Evolutionary conservation across 179 eudicot species (phyloP).

Genomic region (Silene noctiflora): DNA sequence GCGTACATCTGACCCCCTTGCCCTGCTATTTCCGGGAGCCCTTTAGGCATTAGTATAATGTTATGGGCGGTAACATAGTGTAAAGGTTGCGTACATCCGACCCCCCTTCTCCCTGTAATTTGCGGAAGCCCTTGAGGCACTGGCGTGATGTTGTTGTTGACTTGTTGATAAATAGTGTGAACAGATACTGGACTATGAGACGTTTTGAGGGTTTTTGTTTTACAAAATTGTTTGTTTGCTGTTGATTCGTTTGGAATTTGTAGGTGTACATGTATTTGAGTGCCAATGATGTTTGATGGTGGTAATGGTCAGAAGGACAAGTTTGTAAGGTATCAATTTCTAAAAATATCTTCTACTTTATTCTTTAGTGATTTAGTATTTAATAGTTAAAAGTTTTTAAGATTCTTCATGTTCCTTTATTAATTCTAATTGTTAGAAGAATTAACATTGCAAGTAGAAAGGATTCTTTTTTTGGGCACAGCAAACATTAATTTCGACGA

Average conservation of each 20-base stretch:
- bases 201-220: background rate
- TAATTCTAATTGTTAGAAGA: background rate
- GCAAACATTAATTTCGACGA: background rate
- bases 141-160: background rate
- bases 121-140: background rate
- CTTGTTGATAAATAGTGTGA: background rate
- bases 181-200: background rate
- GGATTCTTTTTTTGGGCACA: background rate
- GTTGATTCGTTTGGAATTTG: constrained; percentile 14
- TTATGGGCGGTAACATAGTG: background rate
- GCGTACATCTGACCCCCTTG: background rate
- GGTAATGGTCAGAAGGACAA: constrained; percentile 76
- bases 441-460: background rate
- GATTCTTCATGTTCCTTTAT: background rate
- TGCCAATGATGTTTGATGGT: constrained; percentile 63
- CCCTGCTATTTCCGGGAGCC: background rate
- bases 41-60: background rate
- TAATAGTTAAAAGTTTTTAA: background rate
- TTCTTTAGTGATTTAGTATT: background rate
- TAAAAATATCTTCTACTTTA: background rate
- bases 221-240: constrained; percentile 1
- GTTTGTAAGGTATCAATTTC: constrained; percentile 57
- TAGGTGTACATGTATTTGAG: constrained; percentile 29
- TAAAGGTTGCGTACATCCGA: background rate
- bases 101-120: background rate